A percentile compares a stretch with the other conserved stretches of the same genome.
These are phyloP conservation scores for Penicillium thymicola DNA, from an alignment of 2,329 filamentous ascomycete genomes.

Conservation along the genomic window DNA sequence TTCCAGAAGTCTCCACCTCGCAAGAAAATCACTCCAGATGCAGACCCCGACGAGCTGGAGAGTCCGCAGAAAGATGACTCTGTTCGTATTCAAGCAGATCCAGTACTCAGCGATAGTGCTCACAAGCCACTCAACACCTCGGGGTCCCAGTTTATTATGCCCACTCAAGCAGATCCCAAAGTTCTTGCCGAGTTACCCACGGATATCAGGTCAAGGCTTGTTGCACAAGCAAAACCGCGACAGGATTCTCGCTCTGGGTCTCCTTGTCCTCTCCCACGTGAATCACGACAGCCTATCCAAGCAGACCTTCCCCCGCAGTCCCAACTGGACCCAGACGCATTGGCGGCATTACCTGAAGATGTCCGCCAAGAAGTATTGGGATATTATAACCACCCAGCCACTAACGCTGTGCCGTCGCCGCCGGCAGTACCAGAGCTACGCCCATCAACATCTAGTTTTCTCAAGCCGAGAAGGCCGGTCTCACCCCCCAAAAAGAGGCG, in stretches of 20 bases:
- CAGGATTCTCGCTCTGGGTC: slow-evolving; percentile 27
- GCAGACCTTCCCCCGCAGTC: slow-evolving; percentile 59
- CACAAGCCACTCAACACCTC: slow-evolving; percentile 71
- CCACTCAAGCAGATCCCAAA: slow-evolving; percentile 72
- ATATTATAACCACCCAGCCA: slow-evolving; percentile 55
- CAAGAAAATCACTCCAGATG: slow-evolving; percentile 20
- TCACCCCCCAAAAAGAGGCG: slow-evolving; percentile 68
- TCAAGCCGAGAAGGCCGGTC: slow-evolving; percentile 43
- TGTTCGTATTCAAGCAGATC: slow-evolving; percentile 29
- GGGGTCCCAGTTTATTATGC: slow-evolving; percentile 90
- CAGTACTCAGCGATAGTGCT: slow-evolving; percentile 33
- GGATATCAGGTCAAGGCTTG: slow-evolving; percentile 75
- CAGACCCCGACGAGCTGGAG: slow-evolving; percentile 50
- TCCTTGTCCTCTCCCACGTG: slow-evolving; percentile 33
- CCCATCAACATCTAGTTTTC: slow-evolving; percentile 38
- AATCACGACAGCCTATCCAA: slow-evolving; percentile 23
- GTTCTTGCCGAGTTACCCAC: slow-evolving; percentile 78
- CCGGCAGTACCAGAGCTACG: slow-evolving; percentile 46
- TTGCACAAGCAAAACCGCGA: slow-evolving; percentile 52
- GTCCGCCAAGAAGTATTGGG: slow-evolving; percentile 79
- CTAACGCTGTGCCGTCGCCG: slow-evolving; percentile 23
- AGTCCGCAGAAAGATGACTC: slow-evolving; percentile 41
- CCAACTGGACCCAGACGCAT: slow-evolving; percentile 79
- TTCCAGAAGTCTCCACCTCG: slow-evolving; percentile 56
- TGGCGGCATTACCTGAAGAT: slow-evolving; percentile 78